A percentile compares a stretch with the other conserved stretches of the same genome.
These are phyloP conservation scores for Hypomyces perniciosus DNA, from an alignment of 2,329 filamentous ascomycete species.

Conservation along the genomic window DNA sequence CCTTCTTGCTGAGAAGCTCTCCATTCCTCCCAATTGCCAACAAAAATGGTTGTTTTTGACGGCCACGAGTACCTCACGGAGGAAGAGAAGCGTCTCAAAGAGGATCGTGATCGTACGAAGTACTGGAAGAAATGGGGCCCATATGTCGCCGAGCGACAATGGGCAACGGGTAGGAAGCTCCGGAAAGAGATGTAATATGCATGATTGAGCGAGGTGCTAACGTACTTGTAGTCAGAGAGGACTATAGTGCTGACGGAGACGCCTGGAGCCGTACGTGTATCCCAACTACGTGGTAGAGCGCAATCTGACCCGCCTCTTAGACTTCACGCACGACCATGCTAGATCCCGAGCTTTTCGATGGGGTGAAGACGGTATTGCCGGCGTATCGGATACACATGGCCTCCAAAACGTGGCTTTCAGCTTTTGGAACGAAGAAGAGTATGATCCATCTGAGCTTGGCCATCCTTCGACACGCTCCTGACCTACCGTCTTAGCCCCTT, in stretches of 20 bases:
- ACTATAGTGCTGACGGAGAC: conserved; percentile 85
- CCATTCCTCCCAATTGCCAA: conserved; percentile 4
- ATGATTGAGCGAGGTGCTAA: conserved; percentile 16
- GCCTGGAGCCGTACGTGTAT: conserved; percentile 81
- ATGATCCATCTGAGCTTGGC: conserved; percentile 10
- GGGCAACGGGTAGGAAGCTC: conserved; percentile 67
- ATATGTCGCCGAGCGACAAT: conserved; percentile 89
- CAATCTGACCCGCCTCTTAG: conserved; percentile 36
- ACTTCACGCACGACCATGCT: conserved; percentile 91
- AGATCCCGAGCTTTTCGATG: conserved; percentile 84
- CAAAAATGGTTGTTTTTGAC: conserved; percentile 80
- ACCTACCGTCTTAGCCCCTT: conserved; percentile 59
- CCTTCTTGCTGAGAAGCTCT: not conserved
- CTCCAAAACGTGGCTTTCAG: conserved; percentile 89
- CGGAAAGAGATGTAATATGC: too few relatives aligned
- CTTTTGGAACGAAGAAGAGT: conserved; percentile 99
- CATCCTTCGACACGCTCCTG: conserved; percentile 26
- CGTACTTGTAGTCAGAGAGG: conserved; percentile 63
- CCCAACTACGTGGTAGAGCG: not conserved
- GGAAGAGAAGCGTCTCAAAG: conserved; percentile 83
- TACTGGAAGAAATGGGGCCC: conserved; percentile 99
- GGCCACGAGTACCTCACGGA: conserved; percentile 79
- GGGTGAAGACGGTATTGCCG: conserved; percentile 96
- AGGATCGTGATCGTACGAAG: conserved; percentile 74
- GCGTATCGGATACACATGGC: conserved; percentile 86